Percentiles rank a stretch among this genome's conserved stretches.
These are phyloP conservation scores for Penicillium antarcticum DNA, from an alignment of 495 filamentous ascomycete genomes.

Conservation along the genomic window DNA sequence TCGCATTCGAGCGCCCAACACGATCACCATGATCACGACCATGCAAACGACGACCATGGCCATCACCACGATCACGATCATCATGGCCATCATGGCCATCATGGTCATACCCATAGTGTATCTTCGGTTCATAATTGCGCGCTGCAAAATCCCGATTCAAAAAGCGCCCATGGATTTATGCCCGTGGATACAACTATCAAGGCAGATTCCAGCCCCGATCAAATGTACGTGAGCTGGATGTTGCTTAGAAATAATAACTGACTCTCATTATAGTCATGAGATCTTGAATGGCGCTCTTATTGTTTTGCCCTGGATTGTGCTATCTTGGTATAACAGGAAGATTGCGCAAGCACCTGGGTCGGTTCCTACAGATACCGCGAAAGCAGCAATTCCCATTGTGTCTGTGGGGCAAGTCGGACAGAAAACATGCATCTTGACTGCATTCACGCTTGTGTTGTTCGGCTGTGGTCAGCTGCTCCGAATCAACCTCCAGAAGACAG, in stretches of 20 bases:
- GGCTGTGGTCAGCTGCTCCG: slow-evolving; percentile 24
- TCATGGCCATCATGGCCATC: slow-evolving; percentile 10
- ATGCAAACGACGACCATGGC: slow-evolving; percentile 9
- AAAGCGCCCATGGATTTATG: not conserved
- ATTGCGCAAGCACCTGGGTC: slow-evolving; percentile 13
- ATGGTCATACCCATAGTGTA: slow-evolving; percentile 10
- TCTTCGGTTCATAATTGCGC: slow-evolving; percentile 2
- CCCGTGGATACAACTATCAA: not conserved
- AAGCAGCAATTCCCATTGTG: not conserved
- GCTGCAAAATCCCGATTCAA: slow-evolving; percentile 8
- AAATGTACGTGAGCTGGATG: slow-evolving; percentile 12
- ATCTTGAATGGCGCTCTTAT: slow-evolving; percentile 29
- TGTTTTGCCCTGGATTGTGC: slow-evolving; percentile 37
- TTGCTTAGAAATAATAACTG: slow-evolving; percentile 5
- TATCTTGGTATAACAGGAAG: slow-evolving; percentile 40
- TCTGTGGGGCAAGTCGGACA: slow-evolving; percentile 11
- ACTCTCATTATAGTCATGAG: slow-evolving; percentile 26
- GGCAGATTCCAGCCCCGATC: slow-evolving; percentile 1
- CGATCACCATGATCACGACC: slow-evolving; percentile 11
- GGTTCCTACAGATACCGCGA: not conserved
- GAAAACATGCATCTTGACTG: slow-evolving; percentile 20
- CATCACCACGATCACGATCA: slow-evolving; percentile 8
- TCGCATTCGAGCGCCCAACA: slow-evolving; percentile 26
- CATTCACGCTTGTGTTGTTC: slow-evolving; percentile 27
- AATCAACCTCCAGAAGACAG: slow-evolving; percentile 1